Conservation (phyloP, 192 early-diverging fungal genomes). For the Coemansia sp. region DNA sequence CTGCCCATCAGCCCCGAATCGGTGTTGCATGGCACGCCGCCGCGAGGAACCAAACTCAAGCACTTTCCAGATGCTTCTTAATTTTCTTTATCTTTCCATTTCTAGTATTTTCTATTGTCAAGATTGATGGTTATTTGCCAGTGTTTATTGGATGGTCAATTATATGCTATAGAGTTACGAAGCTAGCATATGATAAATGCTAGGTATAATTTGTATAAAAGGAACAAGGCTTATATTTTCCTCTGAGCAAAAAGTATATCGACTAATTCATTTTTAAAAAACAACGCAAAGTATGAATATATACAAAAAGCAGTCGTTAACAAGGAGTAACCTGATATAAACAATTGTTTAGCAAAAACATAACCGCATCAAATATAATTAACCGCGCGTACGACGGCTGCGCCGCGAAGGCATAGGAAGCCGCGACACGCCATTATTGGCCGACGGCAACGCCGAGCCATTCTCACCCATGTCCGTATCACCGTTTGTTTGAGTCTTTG, state of each 20-base stretch:
- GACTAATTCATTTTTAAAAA: no score
- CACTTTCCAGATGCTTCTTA: constrained; percentile 12
- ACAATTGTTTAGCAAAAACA: no score
- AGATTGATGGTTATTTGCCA: not conserved
- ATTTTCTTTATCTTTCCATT: constrained; percentile 7
- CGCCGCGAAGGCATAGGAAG: constrained; percentile 15
- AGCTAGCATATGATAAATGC: not conserved
- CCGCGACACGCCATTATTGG: constrained; percentile 8
- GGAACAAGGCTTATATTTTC: not conserved
- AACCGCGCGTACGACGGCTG: not conserved
- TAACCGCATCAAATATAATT: not conserved
- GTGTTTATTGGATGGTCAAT: not conserved
- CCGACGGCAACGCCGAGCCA: constrained; percentile 13
- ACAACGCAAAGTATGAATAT: no score
- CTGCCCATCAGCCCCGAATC: constrained; percentile 14
- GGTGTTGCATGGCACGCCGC: constrained; percentile 45
- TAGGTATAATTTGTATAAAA: not conserved
- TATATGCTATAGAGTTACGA: not conserved
- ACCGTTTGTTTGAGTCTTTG: constrained; percentile 13
- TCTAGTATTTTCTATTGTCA: not conserved
- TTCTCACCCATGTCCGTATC: not conserved
- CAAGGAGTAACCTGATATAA: no score
- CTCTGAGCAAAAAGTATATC: no score
- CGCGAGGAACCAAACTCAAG: constrained; percentile 35
- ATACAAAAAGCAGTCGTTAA: no score